Conservation (phyloP, 352 stramenopile genomes). For the Globisporangium radiosum region DNA sequence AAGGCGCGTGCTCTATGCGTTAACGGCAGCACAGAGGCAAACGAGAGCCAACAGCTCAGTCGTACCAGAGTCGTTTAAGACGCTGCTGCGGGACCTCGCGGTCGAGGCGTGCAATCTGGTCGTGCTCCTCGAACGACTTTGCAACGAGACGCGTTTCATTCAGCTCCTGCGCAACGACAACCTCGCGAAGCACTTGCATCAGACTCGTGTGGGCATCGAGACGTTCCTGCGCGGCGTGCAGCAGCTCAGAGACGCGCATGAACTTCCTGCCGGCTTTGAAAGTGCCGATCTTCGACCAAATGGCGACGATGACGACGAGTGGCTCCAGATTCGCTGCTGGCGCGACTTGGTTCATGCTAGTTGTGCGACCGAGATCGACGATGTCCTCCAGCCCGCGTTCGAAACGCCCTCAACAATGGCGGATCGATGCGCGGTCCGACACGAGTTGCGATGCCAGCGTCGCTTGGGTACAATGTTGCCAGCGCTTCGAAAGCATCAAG, state of each 20-base stretch:
- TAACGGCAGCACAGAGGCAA: neutral
- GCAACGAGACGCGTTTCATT: neutral
- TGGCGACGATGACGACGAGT: no score
- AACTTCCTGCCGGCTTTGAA: neutral
- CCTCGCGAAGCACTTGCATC: neutral
- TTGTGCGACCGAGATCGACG: neutral
- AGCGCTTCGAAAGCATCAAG: no score
- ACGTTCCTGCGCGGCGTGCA: neutral
- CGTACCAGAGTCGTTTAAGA: neutral
- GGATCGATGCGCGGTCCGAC: neutral
- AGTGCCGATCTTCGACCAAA: neutral
- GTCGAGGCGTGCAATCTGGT: neutral
- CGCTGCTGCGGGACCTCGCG: neutral
- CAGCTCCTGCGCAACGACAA: neutral
- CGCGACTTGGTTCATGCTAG: neutral
- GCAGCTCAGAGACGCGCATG: neutral
- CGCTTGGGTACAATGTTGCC: no score
- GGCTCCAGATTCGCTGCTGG: neutral
- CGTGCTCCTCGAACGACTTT: neutral
- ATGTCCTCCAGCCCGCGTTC: neutral
- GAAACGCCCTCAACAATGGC: neutral
- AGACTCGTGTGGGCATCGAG: neutral
- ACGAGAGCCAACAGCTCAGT: no score
- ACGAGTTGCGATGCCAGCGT: neutral
- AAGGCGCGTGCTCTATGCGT: neutral